These are phyloP conservation scores for Leccinum boreale DNA, from an alignment of 768 basidiomycete species.

Conservation along the genomic window DNA sequence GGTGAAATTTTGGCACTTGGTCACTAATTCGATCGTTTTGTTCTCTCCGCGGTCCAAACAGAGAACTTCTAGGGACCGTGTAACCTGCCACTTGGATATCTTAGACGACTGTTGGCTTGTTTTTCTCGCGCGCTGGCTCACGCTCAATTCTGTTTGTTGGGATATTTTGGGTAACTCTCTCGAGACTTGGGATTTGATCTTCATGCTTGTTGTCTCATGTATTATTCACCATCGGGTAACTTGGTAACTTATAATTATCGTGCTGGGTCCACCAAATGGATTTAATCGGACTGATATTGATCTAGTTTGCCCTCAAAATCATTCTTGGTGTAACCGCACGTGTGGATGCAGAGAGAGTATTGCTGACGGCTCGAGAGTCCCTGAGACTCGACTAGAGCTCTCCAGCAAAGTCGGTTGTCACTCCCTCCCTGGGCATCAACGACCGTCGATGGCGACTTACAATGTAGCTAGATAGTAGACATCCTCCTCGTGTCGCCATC, in stretches of 20 bases:
- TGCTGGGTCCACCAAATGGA: neutral
- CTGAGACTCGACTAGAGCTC: constrained; percentile 25
- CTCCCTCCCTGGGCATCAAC: constrained; percentile 9
- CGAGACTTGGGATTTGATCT: neutral
- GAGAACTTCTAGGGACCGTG: constrained; percentile 20
- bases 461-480: constrained; percentile 27
- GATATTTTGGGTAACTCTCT: neutral
- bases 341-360: neutral
- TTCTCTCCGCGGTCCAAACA: neutral
- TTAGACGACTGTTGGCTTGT: neutral
- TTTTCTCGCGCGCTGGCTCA: constrained; percentile 2
- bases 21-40: constrained; percentile 5
- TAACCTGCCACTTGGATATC: neutral
- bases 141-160: neutral
- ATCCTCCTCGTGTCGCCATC: constrained; percentile 13
- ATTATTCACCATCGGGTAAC: neutral
- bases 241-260: neutral
- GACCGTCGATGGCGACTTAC: constrained; percentile 30
- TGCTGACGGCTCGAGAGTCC: constrained; percentile 28
- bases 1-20: neutral
- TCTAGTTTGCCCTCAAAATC: neutral
- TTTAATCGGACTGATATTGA: neutral
- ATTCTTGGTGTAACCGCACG: neutral
- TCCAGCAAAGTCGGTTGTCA: constrained; percentile 29
- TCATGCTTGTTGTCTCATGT: neutral